Conservation (phyloP, 768 basidiomycete species). For the Boletus sp. region DNA sequence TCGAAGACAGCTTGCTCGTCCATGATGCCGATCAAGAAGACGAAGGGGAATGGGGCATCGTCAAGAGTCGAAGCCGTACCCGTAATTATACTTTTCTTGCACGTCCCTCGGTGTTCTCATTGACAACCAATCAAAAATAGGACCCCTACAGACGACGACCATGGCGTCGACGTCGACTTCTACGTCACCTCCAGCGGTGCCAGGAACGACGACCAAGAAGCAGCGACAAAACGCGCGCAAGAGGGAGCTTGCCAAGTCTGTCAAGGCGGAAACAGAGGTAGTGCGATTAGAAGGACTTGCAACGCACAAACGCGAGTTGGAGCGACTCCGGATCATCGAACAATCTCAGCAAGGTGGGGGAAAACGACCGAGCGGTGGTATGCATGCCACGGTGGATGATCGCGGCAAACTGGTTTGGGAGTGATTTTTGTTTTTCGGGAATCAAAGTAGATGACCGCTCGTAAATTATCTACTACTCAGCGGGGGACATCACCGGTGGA, state of each 20-base stretch:
- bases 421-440: conserved; percentile 9
- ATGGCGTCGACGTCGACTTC: conserved; percentile 8
- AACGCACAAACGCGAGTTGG: conserved; percentile 59
- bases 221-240: conserved; percentile 67
- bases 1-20: conserved; percentile 37
- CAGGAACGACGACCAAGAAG: conserved; percentile 58
- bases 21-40: conserved; percentile 70
- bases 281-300: conserved; percentile 51
- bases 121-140: conserved; percentile 10
- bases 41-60: conserved; percentile 75
- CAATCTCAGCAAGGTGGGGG: conserved; percentile 30
- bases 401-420: conserved; percentile 62
- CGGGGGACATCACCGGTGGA: conserved; percentile 5
- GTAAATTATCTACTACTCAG: conserved; percentile 26
- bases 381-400: conserved; percentile 58
- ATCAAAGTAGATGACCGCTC: neutral
- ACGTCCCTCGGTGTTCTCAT: conserved; percentile 1
- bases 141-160: conserved; percentile 9
- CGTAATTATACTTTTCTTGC: conserved; percentile 34
- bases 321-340: conserved; percentile 51
- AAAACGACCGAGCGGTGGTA: conserved; percentile 48
- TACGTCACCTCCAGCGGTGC: conserved; percentile 29
- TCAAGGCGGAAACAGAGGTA: conserved; percentile 53
- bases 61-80: conserved; percentile 50
- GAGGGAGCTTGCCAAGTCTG: conserved; percentile 56